Conservation (phyloP, 257 asterid genomes). For the Ajuga chamaepitys region DNA sequence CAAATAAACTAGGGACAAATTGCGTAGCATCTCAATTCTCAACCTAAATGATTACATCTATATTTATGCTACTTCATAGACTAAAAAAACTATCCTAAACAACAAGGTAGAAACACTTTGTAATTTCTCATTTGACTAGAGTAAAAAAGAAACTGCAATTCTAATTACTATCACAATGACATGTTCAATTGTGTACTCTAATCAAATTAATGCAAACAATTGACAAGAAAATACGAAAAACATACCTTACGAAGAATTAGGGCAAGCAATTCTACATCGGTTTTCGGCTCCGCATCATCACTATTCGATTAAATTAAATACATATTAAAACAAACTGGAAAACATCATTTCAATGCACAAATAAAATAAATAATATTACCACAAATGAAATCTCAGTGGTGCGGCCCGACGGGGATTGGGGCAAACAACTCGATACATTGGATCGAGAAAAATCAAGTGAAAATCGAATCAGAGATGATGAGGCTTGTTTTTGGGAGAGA, state of each 20-base stretch:
- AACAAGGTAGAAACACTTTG: neutral
- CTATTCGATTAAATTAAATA: slow-evolving; percentile 7
- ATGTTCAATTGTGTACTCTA: neutral
- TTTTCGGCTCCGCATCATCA: slow-evolving; percentile 23
- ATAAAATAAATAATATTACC: slow-evolving; percentile 10
- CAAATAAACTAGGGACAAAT: neutral
- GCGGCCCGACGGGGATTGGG: slow-evolving; percentile 41
- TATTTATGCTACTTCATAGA: neutral
- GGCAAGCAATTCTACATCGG: slow-evolving; percentile 31
- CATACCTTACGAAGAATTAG: slow-evolving; percentile 28
- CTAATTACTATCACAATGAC: neutral
- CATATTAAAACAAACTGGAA: neutral
- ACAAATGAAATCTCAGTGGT: slow-evolving; percentile 19
- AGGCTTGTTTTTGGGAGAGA: slow-evolving; percentile 1
- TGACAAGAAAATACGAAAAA: neutral
- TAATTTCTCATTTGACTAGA: neutral
- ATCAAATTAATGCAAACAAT: neutral
- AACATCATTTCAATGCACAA: neutral
- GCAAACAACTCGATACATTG: slow-evolving; percentile 34
- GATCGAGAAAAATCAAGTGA: neutral
- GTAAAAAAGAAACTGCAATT: neutral
- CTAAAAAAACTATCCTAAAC: neutral
- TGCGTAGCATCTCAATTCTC: neutral
- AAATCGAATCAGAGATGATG: neutral
- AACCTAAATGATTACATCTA: slow-evolving; percentile 1